Percentiles rank a stretch among this genome's conserved stretches.
Evolutionary conservation across 805 yeast species (phyloP).

Genomic region (Yarrowia sp.): DNA sequence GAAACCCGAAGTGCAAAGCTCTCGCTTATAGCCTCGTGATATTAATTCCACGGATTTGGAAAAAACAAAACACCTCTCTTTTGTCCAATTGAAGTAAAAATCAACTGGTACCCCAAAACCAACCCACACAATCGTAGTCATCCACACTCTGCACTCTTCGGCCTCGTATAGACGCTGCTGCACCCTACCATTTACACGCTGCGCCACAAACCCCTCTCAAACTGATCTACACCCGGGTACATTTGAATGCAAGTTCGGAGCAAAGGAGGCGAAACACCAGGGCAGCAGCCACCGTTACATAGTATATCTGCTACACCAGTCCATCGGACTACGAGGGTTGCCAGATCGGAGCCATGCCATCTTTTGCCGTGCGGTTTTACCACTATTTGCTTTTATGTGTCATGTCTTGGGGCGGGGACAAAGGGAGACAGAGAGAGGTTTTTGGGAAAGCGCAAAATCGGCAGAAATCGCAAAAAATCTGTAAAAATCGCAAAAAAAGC

Average conservation of each 20-base stretch:
- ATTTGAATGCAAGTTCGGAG: background rate
- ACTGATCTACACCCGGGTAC: slow-evolving; percentile 7
- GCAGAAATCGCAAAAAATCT: background rate
- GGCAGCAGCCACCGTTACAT: background rate
- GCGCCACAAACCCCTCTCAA: slow-evolving; percentile 4
- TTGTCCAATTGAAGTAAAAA: no score
- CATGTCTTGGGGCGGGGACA: background rate
- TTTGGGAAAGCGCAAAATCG: background rate
- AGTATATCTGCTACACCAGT: background rate
- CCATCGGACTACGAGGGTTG: background rate
- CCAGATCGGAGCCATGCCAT: background rate
- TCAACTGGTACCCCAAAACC: background rate
- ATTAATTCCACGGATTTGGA: background rate
- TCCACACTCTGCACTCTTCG: background rate
- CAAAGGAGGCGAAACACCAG: background rate
- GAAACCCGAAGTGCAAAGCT: no score
- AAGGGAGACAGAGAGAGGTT: background rate
- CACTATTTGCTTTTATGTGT: background rate
- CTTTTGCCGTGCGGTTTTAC: background rate
- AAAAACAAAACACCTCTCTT: no score
- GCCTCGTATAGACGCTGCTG: background rate
- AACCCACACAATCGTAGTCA: background rate
- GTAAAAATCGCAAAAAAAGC: background rate
- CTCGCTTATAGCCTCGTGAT: background rate
- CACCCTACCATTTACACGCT: background rate